Evolutionary conservation across 495 filamentous ascomycete genomes (phyloP).

Genomic region (Echria macrotheca): DNA sequence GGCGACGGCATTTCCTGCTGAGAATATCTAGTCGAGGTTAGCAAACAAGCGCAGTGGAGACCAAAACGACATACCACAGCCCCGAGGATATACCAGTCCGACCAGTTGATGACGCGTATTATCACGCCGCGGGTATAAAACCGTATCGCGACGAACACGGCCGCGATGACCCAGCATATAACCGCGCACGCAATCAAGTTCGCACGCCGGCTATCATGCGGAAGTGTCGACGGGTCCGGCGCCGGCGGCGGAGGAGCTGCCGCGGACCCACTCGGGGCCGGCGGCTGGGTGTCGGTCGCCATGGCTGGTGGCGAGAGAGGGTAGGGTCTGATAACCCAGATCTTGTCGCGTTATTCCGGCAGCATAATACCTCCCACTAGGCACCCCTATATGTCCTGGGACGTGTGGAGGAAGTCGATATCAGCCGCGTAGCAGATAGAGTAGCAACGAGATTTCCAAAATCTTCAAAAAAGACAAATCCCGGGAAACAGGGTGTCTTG

Average conservation of each 20-base stretch:
- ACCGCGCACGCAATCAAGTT: slow-evolving; percentile 20
- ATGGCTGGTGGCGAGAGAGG: background rate
- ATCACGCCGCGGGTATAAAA: slow-evolving; percentile 26
- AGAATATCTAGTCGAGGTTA: slow-evolving; percentile 16
- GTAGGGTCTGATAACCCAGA: slow-evolving; percentile 2
- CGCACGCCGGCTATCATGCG: slow-evolving; percentile 20
- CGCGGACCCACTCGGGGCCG: background rate
- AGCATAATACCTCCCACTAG: no score
- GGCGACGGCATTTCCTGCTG: slow-evolving; percentile 17
- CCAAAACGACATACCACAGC: slow-evolving; percentile 16
- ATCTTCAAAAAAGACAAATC: background rate
- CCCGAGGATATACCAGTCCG: slow-evolving; percentile 28
- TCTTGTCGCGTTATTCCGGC: background rate
- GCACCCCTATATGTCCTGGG: background rate
- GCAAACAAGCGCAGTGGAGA: background rate
- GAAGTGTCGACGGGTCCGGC: slow-evolving; percentile 6
- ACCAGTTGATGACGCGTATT: slow-evolving; percentile 20
- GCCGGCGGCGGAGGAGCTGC: slow-evolving; percentile 6
- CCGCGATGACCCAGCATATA: slow-evolving; percentile 22
- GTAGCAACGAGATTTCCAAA: background rate
- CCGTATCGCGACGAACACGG: slow-evolving; percentile 25
- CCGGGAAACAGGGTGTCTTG: background rate
- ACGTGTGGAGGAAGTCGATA: background rate
- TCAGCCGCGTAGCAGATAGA: background rate
- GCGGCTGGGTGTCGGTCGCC: slow-evolving; percentile 5